Percentiles rank a stretch among this genome's conserved stretches.
These are phyloP conservation scores for Metarhizium humberi DNA, from an alignment of 2,329 filamentous ascomycete genomes.

Conservation along the genomic window DNA sequence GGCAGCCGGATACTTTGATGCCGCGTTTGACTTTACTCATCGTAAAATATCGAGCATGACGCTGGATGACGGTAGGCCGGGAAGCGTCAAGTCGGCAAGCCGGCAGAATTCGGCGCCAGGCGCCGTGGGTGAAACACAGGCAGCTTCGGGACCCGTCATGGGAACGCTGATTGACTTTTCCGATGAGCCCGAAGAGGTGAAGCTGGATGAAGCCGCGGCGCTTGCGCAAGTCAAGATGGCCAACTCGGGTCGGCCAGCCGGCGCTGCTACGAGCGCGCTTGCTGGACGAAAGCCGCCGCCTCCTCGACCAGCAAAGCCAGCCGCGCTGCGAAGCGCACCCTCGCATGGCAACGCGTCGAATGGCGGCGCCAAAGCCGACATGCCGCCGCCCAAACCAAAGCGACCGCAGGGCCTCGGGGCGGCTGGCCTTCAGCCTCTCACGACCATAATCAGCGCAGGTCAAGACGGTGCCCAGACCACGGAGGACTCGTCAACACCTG, in stretches of 20 bases:
- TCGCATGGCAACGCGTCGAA: conserved; percentile 13
- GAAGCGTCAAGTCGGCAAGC: conserved; percentile 8
- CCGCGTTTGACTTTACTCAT: conserved; percentile 27
- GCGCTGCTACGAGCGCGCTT: conserved; percentile 21
- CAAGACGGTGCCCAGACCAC: conserved; percentile 25
- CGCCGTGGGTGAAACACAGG: conserved; percentile 12
- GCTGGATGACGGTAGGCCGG: conserved; percentile 14
- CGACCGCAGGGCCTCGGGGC: conserved; percentile 21
- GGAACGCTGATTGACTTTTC: conserved; percentile 54
- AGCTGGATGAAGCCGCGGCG: conserved; percentile 23
- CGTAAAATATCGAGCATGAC: conserved; percentile 17
- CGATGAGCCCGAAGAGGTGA: conserved; percentile 36
- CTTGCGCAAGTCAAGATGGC: conserved; percentile 19
- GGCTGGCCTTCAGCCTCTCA: conserved; percentile 26
- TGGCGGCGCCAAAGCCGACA: not conserved
- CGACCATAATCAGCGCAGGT: conserved; percentile 19
- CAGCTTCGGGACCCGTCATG: conserved; percentile 32
- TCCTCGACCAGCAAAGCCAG: conserved; percentile 49
- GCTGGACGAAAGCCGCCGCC: conserved; percentile 32
- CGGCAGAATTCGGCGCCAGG: conserved; percentile 18
- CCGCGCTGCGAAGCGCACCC: conserved; percentile 38
- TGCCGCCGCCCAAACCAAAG: conserved; percentile 25
- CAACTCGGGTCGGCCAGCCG: conserved; percentile 12
- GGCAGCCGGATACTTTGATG: conserved; percentile 66
- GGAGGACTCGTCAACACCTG: conserved; percentile 19